Evolutionary conservation across 2,329 filamentous ascomycete species (phyloP).

Genomic region (Acrodontium crateriforme): DNA sequence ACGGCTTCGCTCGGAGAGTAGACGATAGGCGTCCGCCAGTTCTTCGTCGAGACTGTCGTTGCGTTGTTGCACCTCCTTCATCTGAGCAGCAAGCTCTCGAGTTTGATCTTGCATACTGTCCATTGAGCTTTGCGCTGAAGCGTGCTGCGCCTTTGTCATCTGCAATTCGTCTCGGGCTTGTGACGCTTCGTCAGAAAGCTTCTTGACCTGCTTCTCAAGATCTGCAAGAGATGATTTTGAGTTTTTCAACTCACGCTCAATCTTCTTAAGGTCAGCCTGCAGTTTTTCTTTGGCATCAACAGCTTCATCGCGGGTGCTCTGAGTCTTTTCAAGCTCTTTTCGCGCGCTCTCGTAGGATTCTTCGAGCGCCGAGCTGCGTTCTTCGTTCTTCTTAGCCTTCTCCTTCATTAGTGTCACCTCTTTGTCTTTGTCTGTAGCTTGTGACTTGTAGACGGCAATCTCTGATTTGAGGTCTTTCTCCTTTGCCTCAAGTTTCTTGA

Average conservation of each 20-base stretch:
- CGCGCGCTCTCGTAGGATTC: slow-evolving; percentile 62
- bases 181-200: slow-evolving; percentile 53
- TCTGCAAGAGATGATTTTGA: slow-evolving; percentile 48
- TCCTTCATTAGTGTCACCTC: slow-evolving; percentile 70
- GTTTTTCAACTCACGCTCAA: slow-evolving; percentile 55
- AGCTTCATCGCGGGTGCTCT: slow-evolving; percentile 67
- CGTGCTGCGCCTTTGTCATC: slow-evolving; percentile 73
- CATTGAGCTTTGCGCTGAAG: slow-evolving; percentile 70
- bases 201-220: slow-evolving; percentile 59
- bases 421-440: slow-evolving; percentile 57
- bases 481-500: slow-evolving; percentile 64
- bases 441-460: slow-evolving; percentile 53
- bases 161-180: slow-evolving; percentile 65
- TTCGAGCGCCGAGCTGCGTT: slow-evolving; percentile 58
- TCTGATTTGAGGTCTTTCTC: slow-evolving; percentile 74
- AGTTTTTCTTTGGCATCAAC: slow-evolving; percentile 59
- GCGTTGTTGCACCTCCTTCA: slow-evolving; percentile 74
- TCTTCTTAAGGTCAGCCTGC: slow-evolving; percentile 52
- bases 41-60: slow-evolving; percentile 86
- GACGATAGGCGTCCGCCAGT: slow-evolving; percentile 70
- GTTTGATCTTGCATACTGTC: slow-evolving; percentile 89
- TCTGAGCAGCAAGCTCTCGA: slow-evolving; percentile 73
- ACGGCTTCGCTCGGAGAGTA: slow-evolving; percentile 74
- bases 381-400: slow-evolving; percentile 61
- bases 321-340: slow-evolving; percentile 62